Conservation (phyloP, 176 grass and related monocot genomes). For the Juncus inflexus region DNA sequence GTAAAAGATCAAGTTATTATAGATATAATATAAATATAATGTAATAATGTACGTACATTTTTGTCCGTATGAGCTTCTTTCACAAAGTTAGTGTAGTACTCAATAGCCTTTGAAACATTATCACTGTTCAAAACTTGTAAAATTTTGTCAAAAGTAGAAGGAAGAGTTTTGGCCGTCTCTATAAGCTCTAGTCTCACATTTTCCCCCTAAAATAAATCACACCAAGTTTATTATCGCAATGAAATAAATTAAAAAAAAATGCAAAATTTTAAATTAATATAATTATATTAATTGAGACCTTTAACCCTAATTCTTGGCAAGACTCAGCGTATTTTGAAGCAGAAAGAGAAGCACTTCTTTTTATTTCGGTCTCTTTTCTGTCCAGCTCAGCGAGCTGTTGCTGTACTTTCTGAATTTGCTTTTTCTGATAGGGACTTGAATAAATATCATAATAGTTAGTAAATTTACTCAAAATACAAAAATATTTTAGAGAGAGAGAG, state of each 20-base stretch:
- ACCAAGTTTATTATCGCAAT: neutral
- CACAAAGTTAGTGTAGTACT: conserved; percentile 70
- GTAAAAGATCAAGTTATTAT: no score
- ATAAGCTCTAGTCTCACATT: conserved; percentile 76
- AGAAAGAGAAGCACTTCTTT: conserved; percentile 65
- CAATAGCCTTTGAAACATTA: conserved; percentile 52
- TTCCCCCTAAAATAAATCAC: conserved; percentile 42
- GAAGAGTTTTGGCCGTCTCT: conserved; percentile 76
- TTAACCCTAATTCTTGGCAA: conserved; percentile 82
- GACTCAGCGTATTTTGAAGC: conserved; percentile 75
- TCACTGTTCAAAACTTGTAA: conserved; percentile 70
- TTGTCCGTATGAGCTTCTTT: conserved; percentile 60
- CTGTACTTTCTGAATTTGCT: conserved; percentile 90
- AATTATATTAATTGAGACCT: conserved; percentile 29
- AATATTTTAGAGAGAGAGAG: conserved; percentile 10
- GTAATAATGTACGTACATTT: neutral
- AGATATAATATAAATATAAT: no score
- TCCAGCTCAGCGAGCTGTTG: conserved; percentile 85
- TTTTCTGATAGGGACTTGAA: conserved; percentile 79
- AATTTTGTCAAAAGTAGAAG: conserved; percentile 66
- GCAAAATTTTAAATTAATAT: neutral
- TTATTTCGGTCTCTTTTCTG: conserved; percentile 81
- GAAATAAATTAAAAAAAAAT: conserved; percentile 3
- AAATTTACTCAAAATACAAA: neutral
- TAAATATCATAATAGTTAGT: conserved; percentile 8